Conservation (phyloP, 2,329 filamentous ascomycete species). For the Leptodontidium sp. region DNA sequence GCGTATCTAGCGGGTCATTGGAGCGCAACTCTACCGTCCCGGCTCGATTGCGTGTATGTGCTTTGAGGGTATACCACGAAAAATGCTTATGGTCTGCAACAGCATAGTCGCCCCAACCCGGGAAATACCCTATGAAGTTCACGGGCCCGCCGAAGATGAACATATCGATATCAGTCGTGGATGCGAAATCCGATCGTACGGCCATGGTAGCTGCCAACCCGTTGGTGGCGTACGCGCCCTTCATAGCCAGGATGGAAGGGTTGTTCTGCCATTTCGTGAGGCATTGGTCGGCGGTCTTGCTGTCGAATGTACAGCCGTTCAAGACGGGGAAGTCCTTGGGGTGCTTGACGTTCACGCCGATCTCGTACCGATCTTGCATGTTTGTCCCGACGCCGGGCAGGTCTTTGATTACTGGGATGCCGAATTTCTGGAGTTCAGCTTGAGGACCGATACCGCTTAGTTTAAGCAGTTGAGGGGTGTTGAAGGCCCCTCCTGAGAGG, state of each 20-base stretch:
- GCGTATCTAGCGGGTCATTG: slow-evolving; percentile 68
- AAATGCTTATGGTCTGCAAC: slow-evolving; percentile 51
- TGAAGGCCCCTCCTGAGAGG: slow-evolving; percentile 55
- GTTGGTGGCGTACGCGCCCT: slow-evolving; percentile 51
- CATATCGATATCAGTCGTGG: slow-evolving; percentile 50
- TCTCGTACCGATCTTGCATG: slow-evolving; percentile 62
- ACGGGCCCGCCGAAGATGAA: slow-evolving; percentile 46
- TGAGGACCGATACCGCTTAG: slow-evolving; percentile 54
- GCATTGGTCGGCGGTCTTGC: slow-evolving; percentile 49
- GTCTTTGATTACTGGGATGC: slow-evolving; percentile 61
- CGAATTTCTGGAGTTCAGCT: slow-evolving; percentile 49
- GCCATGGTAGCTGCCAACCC: slow-evolving; percentile 57
- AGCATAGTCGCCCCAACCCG: slow-evolving; percentile 47
- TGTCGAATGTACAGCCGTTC: slow-evolving; percentile 47
- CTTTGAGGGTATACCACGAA: slow-evolving; percentile 59
- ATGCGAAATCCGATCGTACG: slow-evolving; percentile 45
- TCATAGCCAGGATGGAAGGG: slow-evolving; percentile 38
- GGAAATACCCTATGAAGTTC: slow-evolving; percentile 54
- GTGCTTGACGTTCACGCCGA: slow-evolving; percentile 54
- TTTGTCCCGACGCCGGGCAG: slow-evolving; percentile 72
- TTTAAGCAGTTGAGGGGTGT: slow-evolving; percentile 57
- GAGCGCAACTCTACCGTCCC: slow-evolving; percentile 69
- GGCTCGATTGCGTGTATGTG: slow-evolving; percentile 67
- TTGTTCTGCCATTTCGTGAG: slow-evolving; percentile 46
- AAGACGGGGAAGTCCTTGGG: slow-evolving; percentile 50